phyloP scores from a whole-genome alignment of 345 rosid genomes.

The Noccaea caerulescens region DNA sequence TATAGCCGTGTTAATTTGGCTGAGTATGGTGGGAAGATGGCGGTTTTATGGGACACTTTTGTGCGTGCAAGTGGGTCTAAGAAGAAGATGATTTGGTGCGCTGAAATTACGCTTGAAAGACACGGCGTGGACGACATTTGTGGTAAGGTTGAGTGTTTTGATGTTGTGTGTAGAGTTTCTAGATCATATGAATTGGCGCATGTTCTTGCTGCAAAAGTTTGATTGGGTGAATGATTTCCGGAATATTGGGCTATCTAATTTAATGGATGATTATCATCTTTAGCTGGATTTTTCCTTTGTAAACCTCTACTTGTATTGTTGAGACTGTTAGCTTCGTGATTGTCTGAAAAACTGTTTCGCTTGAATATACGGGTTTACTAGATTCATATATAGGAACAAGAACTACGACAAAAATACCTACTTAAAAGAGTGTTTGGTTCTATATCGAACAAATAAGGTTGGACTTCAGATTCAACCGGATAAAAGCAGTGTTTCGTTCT shows the following conservation, averaged over 20 bases:
- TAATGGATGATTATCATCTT: no score
- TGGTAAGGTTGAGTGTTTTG: slow-evolving; percentile 67
- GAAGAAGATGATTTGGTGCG: slow-evolving; percentile 63
- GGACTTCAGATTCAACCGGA: no score
- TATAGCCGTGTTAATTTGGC: slow-evolving; percentile 48
- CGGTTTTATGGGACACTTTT: slow-evolving; percentile 69
- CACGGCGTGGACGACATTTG: slow-evolving; percentile 48
- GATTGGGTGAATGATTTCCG: not conserved
- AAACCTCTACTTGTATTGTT: no score
- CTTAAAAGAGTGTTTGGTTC: no score
- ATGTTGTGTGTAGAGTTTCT: slow-evolving; percentile 52
- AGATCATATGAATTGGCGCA: slow-evolving; percentile 52
- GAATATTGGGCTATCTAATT: not conserved
- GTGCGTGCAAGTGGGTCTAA: slow-evolving; percentile 35
- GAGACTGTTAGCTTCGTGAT: no score
- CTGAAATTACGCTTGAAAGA: slow-evolving; percentile 58
- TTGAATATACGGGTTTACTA: no score
- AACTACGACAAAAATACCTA: no score
- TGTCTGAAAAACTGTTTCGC: not conserved
- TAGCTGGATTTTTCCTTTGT: no score
- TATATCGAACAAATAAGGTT: not conserved
- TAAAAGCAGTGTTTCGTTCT: no score
- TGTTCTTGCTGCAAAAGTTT: not conserved
- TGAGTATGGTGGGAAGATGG: slow-evolving; percentile 61
- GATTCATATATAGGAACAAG: no score